Conservation (phyloP, 768 basidiomycete genomes). For the Tulasnella sp. region DNA sequence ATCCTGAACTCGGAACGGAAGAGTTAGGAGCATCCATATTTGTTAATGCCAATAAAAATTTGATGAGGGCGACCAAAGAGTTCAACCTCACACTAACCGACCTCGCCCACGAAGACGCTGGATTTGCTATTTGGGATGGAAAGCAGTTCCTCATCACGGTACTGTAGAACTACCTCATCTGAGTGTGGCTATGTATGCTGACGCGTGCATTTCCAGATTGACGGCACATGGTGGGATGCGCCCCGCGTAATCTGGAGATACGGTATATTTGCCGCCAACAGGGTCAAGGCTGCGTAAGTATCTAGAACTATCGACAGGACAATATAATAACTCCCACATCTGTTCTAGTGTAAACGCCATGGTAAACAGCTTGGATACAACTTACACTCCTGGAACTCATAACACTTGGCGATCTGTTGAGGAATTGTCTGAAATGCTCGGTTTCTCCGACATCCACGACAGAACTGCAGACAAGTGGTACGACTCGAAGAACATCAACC, state of each 20-base stretch:
- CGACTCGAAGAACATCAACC: constrained; percentile 38
- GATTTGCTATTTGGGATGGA: constrained; percentile 77
- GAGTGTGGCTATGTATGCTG: constrained; percentile 37
- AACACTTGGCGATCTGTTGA: constrained; percentile 52
- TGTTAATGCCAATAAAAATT: constrained; percentile 56
- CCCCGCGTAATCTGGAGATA: constrained; percentile 67
- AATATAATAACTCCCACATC: neutral
- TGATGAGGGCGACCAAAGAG: constrained; percentile 62
- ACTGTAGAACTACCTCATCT: constrained; percentile 23
- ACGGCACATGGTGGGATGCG: constrained; percentile 52
- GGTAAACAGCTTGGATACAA: constrained; percentile 36
- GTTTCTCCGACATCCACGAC: constrained; percentile 28
- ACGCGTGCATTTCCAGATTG: constrained; percentile 34
- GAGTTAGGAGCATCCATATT: constrained; percentile 89
- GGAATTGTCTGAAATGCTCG: constrained; percentile 35
- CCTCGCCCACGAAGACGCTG: constrained; percentile 38
- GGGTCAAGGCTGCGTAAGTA: constrained; percentile 31
- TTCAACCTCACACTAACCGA: constrained; percentile 52
- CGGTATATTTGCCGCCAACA: constrained; percentile 47
- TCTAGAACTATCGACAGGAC: neutral
- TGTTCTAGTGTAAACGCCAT: constrained; percentile 41
- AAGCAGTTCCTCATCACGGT: constrained; percentile 53
- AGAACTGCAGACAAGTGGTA: constrained; percentile 48
- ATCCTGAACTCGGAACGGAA: constrained; percentile 44
- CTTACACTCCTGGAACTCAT: constrained; percentile 44